Percentiles rank a stretch among this genome's conserved stretches.
Conservation (phyloP, 257 asterid species). For the Rubia yunnanensis region DNA sequence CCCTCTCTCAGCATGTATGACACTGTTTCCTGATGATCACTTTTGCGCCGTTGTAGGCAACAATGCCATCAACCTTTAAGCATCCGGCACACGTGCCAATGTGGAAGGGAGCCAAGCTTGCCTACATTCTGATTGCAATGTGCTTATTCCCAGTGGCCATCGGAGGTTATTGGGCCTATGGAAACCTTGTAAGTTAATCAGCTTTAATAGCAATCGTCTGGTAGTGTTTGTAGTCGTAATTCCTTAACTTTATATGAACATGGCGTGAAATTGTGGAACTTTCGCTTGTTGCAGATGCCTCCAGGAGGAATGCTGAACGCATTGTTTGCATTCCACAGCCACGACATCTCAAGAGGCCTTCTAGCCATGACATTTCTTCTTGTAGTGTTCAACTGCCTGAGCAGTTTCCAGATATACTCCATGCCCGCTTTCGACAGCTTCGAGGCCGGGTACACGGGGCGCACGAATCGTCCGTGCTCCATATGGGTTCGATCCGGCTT, state of each 20-base stretch:
- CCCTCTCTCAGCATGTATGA: neutral
- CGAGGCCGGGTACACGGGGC: constrained; percentile 84
- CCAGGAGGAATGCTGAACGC: constrained; percentile 84
- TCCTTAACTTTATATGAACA: neutral
- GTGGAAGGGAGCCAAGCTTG: constrained; percentile 98
- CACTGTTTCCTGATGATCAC: neutral
- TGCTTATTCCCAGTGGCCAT: constrained; percentile 89
- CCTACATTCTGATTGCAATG: constrained; percentile 72
- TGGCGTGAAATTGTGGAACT: neutral
- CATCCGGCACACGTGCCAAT: constrained; percentile 92
- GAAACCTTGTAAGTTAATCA: constrained; percentile 68
- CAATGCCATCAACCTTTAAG: constrained; percentile 98
- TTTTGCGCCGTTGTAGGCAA: constrained; percentile 44
- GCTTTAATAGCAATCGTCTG: neutral
- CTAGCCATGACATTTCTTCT: constrained; percentile 77
- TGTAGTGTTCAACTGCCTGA: constrained; percentile 94
- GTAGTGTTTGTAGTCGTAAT: neutral
- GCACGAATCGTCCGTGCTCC: constrained; percentile 86
- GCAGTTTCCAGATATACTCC: constrained; percentile 97
- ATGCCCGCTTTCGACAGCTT: constrained; percentile 98
- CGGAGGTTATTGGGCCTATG: constrained; percentile 94
- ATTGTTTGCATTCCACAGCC: constrained; percentile 62
- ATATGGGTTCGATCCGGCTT: constrained; percentile 97
- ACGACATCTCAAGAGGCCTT: constrained; percentile 75
- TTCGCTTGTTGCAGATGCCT: constrained; percentile 62